These are phyloP conservation scores for Sphaerulina populicola DNA, from an alignment of 2,329 filamentous ascomycete genomes.

Conservation along the genomic window DNA sequence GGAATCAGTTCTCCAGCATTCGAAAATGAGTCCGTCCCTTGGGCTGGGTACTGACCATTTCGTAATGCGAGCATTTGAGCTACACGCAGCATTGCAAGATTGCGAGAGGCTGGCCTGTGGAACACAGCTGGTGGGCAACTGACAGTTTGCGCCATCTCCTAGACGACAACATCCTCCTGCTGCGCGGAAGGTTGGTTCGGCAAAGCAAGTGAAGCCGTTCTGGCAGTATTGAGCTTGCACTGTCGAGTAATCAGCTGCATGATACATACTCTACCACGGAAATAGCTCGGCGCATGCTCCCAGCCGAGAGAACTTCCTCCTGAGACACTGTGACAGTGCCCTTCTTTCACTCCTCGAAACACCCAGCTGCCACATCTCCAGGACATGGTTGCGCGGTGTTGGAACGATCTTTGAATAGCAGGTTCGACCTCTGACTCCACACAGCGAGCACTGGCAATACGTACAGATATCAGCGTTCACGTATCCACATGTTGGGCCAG, in stretches of 20 bases:
- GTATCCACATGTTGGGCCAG: not conserved
- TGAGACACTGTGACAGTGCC: too few relatives aligned
- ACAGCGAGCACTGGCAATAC: not conserved
- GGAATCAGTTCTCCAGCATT: not conserved
- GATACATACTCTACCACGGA: not conserved
- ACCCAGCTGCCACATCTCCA: too few relatives aligned
- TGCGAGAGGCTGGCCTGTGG: not conserved
- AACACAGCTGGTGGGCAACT: conserved; percentile 3
- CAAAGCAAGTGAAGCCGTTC: conserved; percentile 1
- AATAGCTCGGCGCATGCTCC: not conserved
- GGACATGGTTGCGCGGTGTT: too few relatives aligned
- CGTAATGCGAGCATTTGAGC: not conserved
- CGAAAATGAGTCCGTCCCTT: not conserved
- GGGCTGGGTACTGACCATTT: not conserved
- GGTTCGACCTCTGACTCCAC: too few relatives aligned
- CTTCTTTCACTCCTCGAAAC: too few relatives aligned
- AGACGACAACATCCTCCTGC: conserved; percentile 8
- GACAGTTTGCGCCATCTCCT: conserved; percentile 4
- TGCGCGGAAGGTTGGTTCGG: not conserved
- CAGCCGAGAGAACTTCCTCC: too few relatives aligned
- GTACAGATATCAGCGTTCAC: conserved; percentile 1
- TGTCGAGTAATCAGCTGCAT: not conserved
- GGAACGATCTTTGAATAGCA: too few relatives aligned
- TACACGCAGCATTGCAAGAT: conserved; percentile 3
- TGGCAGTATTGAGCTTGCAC: not conserved